Evolutionary conservation across 2,329 filamentous ascomycete genomes (phyloP).

Genomic region (Stagonosporopsis rhizophila): DNA sequence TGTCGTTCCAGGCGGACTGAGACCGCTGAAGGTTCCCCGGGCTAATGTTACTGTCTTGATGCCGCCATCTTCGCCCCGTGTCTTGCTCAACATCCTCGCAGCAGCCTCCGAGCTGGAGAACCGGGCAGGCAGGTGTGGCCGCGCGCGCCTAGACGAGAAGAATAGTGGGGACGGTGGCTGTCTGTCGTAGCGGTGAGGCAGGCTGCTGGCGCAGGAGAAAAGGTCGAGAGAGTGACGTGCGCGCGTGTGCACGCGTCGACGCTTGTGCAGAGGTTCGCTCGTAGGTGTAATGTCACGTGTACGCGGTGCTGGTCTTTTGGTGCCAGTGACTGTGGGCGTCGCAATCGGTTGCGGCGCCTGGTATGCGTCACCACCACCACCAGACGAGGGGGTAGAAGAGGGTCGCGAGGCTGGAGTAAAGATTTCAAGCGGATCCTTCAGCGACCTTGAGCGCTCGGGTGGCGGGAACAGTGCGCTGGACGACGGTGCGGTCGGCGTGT

Average conservation of each 20-base stretch:
- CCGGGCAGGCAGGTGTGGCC: slow-evolving; percentile 58
- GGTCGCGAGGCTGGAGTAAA: slow-evolving; percentile 13
- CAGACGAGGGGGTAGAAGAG: slow-evolving; percentile 24
- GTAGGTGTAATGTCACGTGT: slow-evolving; percentile 21
- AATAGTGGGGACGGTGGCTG: slow-evolving; percentile 60
- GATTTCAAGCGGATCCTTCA: slow-evolving; percentile 5
- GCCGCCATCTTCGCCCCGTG: slow-evolving; percentile 56
- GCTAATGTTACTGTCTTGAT: slow-evolving; percentile 62
- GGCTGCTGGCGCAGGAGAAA: slow-evolving; percentile 38
- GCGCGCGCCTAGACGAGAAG: slow-evolving; percentile 55
- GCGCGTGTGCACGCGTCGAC: slow-evolving; percentile 35
- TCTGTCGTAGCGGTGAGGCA: slow-evolving; percentile 27
- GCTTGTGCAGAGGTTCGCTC: slow-evolving; percentile 48
- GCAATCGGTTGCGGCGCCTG: slow-evolving; percentile 11
- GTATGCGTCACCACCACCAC: slow-evolving; percentile 16
- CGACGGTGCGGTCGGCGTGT: slow-evolving; percentile 21
- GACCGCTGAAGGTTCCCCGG: slow-evolving; percentile 53
- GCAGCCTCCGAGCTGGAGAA: slow-evolving; percentile 66
- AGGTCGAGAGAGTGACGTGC: slow-evolving; percentile 48
- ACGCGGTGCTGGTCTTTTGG: slow-evolving; percentile 7
- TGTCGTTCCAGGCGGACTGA: slow-evolving; percentile 50
- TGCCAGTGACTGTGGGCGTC: slow-evolving; percentile 16
- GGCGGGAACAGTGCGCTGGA: neutral
- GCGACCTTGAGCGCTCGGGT: slow-evolving; percentile 8
- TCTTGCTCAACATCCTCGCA: slow-evolving; percentile 63